Percentiles rank a stretch among this genome's conserved stretches.
Evolutionary conservation across 345 rosid species (phyloP).

Genomic region (Acer campestre): DNA sequence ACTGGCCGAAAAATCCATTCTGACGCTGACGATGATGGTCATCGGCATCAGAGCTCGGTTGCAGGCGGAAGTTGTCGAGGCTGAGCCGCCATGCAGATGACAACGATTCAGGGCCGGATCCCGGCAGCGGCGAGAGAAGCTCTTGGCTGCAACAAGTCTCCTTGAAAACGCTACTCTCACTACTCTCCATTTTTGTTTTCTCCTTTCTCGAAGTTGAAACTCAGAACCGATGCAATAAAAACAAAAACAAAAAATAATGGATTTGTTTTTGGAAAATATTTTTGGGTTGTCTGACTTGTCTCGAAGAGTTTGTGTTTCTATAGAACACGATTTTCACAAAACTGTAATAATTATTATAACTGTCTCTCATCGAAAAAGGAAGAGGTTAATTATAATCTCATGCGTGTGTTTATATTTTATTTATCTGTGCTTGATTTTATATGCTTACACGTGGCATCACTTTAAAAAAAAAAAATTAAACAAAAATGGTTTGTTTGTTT

Average conservation of each 20-base stretch:
- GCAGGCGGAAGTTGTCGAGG: conserved; percentile 46
- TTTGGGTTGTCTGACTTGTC: too few relatives aligned
- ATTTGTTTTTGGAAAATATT: too few relatives aligned
- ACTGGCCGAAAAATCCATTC: conserved; percentile 31
- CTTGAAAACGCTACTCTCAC: background rate
- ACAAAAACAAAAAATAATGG: too few relatives aligned
- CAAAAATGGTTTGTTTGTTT: too few relatives aligned
- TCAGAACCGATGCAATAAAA: too few relatives aligned
- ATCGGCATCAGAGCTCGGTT: conserved; percentile 16
- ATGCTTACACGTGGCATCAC: too few relatives aligned
- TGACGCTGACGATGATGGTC: background rate
- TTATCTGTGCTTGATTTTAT: too few relatives aligned
- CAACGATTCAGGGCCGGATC: background rate
- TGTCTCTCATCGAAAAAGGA: background rate
- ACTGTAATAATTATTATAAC: background rate
- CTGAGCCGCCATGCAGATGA: conserved; percentile 54
- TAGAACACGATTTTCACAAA: background rate
- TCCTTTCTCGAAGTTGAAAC: too few relatives aligned
- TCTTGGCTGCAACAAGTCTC: background rate
- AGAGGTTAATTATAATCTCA: background rate
- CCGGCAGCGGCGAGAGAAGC: conserved; percentile 26
- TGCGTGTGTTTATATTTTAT: background rate
- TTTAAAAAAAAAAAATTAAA: too few relatives aligned
- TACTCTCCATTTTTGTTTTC: background rate
- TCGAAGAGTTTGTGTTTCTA: background rate